A percentile compares a stretch with the other conserved stretches of the same genome.
Evolutionary conservation across 352 stramenopile species (phyloP).

Genomic region (Globisporangium middletonii): DNA sequence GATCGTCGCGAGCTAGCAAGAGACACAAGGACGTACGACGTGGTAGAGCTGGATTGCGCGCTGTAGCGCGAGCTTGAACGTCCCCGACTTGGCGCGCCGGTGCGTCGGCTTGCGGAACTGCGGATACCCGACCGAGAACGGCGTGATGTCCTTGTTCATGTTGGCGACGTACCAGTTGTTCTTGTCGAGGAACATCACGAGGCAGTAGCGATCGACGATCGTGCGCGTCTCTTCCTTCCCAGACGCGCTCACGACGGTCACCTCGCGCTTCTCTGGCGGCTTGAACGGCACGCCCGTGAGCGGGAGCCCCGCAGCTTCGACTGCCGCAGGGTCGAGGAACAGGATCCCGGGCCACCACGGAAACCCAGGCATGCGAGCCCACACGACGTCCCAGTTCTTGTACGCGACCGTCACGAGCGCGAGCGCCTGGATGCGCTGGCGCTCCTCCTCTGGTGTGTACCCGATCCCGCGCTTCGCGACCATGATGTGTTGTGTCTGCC

Average conservation of each 20-base stretch:
- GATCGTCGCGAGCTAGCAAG: no score
- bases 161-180: slow-evolving; percentile 51
- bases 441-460: slow-evolving; percentile 17
- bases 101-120: slow-evolving; percentile 20
- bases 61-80: slow-evolving; percentile 26
- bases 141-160: slow-evolving; percentile 29
- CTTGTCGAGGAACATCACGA: slow-evolving; percentile 67
- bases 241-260: slow-evolving; percentile 6
- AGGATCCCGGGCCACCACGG: slow-evolving; percentile 80
- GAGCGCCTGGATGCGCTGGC: slow-evolving; percentile 25
- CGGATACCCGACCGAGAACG: slow-evolving; percentile 52
- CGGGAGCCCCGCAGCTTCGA: slow-evolving; percentile 31
- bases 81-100: slow-evolving; percentile 6
- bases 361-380: slow-evolving; percentile 58
- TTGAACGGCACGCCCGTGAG: slow-evolving; percentile 36
- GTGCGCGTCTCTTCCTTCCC: slow-evolving; percentile 14
- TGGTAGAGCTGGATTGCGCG: slow-evolving; percentile 38
- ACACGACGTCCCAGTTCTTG: slow-evolving; percentile 72
- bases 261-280: slow-evolving; percentile 20
- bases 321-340: slow-evolving; percentile 58
- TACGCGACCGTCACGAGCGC: slow-evolving; percentile 45
- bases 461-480: slow-evolving; percentile 13
- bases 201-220: slow-evolving; percentile 18
- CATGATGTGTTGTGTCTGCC: slow-evolving; percentile 13
- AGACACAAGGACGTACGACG: slow-evolving; percentile 22